Evolutionary conservation across 257 asterid species (phyloP).

Genomic region (Galeopsis tetrahit): DNA sequence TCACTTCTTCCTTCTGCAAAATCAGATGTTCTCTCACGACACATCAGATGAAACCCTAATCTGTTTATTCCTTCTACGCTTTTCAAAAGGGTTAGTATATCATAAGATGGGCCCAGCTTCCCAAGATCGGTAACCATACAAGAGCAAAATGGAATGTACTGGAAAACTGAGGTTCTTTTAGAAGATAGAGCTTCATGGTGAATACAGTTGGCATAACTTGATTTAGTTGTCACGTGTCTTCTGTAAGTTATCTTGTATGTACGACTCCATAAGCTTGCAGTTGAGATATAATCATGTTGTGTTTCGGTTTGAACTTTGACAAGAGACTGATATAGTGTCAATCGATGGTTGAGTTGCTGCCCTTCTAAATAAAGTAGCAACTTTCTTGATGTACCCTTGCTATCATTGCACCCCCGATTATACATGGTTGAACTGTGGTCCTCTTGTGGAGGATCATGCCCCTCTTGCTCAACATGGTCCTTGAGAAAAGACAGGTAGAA

Average conservation of each 20-base stretch:
- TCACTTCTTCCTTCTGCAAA: constrained; percentile 61
- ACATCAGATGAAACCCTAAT: constrained; percentile 64
- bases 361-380: constrained; percentile 73
- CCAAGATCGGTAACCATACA: constrained; percentile 48
- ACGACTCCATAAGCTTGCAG: constrained; percentile 71
- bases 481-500: constrained; percentile 32
- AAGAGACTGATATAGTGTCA: constrained; percentile 79
- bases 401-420: constrained; percentile 41
- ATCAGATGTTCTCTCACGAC: constrained; percentile 52
- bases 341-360: constrained; percentile 51
- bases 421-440: constrained; percentile 33
- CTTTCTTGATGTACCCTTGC: constrained; percentile 51
- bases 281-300: constrained; percentile 46
- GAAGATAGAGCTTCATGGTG: constrained; percentile 43
- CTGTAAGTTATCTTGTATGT: constrained; percentile 61
- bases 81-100: constrained; percentile 72
- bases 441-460: constrained; percentile 42
- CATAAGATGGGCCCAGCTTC: constrained; percentile 61
- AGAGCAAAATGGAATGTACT: constrained; percentile 45
- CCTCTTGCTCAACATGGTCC: constrained; percentile 53
- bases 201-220: constrained; percentile 34
- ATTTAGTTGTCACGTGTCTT: constrained; percentile 42
- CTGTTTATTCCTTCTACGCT: constrained; percentile 78
- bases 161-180: constrained; percentile 40
- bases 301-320: constrained; percentile 53